phyloP scores from a whole-genome alignment of 345 rosid genomes.

The Cardamine occulta region DNA sequence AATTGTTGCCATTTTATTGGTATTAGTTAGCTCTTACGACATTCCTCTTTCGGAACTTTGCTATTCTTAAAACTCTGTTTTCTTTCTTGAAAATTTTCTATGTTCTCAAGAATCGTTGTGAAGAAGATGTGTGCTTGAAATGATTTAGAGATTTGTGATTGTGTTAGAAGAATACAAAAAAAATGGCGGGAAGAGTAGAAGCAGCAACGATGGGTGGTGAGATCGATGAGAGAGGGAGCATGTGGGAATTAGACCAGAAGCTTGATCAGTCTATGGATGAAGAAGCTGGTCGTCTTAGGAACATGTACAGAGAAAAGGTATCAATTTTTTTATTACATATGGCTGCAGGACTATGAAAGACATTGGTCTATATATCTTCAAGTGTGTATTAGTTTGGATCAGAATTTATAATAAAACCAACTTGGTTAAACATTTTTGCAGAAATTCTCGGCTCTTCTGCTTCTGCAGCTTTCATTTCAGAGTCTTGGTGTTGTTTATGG shows the following conservation, averaged over 20 bases:
- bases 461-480: conserved; percentile 73
- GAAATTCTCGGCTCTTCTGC: conserved; percentile 63
- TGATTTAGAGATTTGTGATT: background rate
- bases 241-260: conserved; percentile 95
- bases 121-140: conserved; percentile 28
- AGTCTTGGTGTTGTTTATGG: conserved; percentile 84
- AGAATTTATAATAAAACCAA: background rate
- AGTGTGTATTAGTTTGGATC: background rate
- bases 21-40: conserved; percentile 30
- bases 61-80: background rate
- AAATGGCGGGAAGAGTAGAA: conserved; percentile 55
- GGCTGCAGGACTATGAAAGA: background rate
- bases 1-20: conserved; percentile 9
- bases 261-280: conserved; percentile 99
- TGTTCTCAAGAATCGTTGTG: conserved; percentile 1
- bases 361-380: background rate
- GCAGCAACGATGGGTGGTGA: conserved; percentile 43
- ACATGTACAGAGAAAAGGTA: conserved; percentile 76
- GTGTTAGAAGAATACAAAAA: background rate
- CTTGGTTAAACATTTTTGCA: conserved; percentile 27
- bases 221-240: conserved; percentile 66
- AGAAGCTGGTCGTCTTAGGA: conserved; percentile 86
- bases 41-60: conserved; percentile 19
- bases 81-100: background rate
- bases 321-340: background rate